A percentile compares a stretch with the other conserved stretches of the same genome.
Conservation (phyloP, 2,329 filamentous ascomycete species). For the Ascomycota sp. region DNA sequence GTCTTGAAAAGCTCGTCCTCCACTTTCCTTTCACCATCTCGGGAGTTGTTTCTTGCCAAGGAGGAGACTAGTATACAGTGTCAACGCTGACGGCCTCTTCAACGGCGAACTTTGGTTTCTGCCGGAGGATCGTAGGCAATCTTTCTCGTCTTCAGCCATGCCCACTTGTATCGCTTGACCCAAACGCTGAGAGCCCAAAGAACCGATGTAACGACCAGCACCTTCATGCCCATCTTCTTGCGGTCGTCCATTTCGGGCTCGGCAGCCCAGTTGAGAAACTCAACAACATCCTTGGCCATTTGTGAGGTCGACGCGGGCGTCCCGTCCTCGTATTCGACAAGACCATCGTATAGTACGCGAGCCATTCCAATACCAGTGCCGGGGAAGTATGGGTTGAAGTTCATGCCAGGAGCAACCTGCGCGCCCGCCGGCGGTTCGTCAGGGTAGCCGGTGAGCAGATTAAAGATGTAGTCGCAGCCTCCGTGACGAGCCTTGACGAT, state of each 20-base stretch:
- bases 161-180: constrained; percentile 99
- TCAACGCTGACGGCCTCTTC: constrained; percentile 8
- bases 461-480: constrained; percentile 97
- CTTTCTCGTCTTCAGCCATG: constrained; percentile 87
- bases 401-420: constrained; percentile 65
- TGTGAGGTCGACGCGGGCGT: constrained; percentile 88
- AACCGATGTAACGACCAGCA: constrained; percentile 54
- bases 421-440: constrained; percentile 87
- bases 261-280: constrained; percentile 98
- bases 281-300: constrained; percentile 98
- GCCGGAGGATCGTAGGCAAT: constrained; percentile 64
- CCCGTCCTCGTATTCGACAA: constrained; percentile 94
- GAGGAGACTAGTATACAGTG: constrained; percentile 20
- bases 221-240: constrained; percentile 99
- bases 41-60: constrained; percentile 16
- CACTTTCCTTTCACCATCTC: constrained; percentile 2
- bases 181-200: constrained; percentile 78
- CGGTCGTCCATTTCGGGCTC: constrained; percentile 98
- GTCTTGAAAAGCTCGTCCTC: too few species aligned
- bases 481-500: constrained; percentile 96
- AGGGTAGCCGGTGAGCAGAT: constrained; percentile 84
- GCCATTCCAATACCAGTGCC: constrained; percentile 98
- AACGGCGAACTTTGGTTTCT: constrained; percentile 26
- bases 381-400: constrained; percentile 99
- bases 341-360: constrained; percentile 87